Conservation (phyloP, 1,139 yeast species). For the Suhomyces choctaworum region DNA sequence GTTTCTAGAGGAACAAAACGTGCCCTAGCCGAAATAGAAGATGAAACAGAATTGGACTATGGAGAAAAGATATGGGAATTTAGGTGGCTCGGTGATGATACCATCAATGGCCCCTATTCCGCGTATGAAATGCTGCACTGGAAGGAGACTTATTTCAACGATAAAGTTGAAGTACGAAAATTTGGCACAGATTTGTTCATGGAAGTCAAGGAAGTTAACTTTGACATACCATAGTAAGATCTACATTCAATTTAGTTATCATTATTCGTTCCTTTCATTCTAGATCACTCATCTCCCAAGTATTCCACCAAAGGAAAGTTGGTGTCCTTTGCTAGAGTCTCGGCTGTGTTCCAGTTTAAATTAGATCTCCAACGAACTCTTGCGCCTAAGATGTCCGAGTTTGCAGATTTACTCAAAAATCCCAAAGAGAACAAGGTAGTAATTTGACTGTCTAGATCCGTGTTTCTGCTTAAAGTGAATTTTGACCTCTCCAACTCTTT, state of each 20-base stretch:
- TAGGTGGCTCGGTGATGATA: slow-evolving; percentile 53
- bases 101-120: slow-evolving; percentile 61
- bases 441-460: slow-evolving; percentile 57
- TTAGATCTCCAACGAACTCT: slow-evolving; percentile 67
- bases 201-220: too few relatives aligned
- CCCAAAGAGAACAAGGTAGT: slow-evolving; percentile 62
- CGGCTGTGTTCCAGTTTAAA: slow-evolving; percentile 53
- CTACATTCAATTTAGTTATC: too few relatives aligned
- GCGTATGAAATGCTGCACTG: slow-evolving; percentile 58
- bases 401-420: slow-evolving; percentile 48
- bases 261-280: not conserved
- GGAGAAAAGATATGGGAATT: slow-evolving; percentile 57
- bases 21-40: slow-evolving; percentile 6
- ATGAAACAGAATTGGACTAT: slow-evolving; percentile 20
- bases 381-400: slow-evolving; percentile 59
- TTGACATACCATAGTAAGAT: too few relatives aligned
- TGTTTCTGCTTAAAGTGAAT: slow-evolving; percentile 39
- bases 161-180: slow-evolving; percentile 39
- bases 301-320: slow-evolving; percentile 57
- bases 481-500: slow-evolving; percentile 35
- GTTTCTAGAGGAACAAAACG: slow-evolving; percentile 11
- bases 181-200: not conserved
- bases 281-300: slow-evolving; percentile 13
- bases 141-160: slow-evolving; percentile 58
- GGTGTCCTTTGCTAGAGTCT: slow-evolving; percentile 51